Evolutionary conservation across 352 stramenopile species (phyloP).

Genomic region (Blastocystis hominis): DNA sequence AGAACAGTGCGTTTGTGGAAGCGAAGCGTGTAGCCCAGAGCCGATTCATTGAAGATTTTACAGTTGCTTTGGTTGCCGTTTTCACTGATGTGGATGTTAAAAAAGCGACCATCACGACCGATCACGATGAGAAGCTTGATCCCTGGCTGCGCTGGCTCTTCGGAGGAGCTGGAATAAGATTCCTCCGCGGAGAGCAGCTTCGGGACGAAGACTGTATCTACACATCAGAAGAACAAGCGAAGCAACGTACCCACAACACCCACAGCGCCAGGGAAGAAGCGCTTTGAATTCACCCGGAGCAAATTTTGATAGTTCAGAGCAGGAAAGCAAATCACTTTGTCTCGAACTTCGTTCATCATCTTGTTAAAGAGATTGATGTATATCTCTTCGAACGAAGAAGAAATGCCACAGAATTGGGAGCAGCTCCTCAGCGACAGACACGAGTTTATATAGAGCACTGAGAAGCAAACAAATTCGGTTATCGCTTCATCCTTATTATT

Average conservation of each 20-base stretch:
- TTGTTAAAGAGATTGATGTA: conserved; percentile 48
- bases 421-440: conserved; percentile 5
- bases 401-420: not conserved
- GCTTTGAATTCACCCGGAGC: conserved; percentile 15
- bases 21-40: conserved; percentile 26
- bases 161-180: not conserved
- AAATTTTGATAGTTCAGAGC: conserved; percentile 17
- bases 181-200: not conserved
- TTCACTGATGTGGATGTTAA: conserved; percentile 49
- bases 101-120: conserved; percentile 9
- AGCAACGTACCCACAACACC: conserved; percentile 20
- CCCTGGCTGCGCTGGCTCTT: not conserved
- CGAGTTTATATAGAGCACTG: conserved; percentile 20
- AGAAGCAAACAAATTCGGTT: not conserved
- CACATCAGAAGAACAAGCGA: not conserved
- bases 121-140: conserved; percentile 5
- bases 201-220: conserved; percentile 42
- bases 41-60: conserved; percentile 36
- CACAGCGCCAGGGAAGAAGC: conserved; percentile 39
- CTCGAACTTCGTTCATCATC: conserved; percentile 48
- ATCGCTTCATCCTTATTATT: not conserved
- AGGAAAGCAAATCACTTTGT: conserved; percentile 39
- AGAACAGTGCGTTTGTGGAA: conserved; percentile 37
- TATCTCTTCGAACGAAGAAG: not conserved
- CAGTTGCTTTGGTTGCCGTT: not conserved